Evolutionary conservation across 805 yeast genomes (phyloP), one percentile per base, ranked within the genome.

Genomic region (Kazachstania africana): DNA sequence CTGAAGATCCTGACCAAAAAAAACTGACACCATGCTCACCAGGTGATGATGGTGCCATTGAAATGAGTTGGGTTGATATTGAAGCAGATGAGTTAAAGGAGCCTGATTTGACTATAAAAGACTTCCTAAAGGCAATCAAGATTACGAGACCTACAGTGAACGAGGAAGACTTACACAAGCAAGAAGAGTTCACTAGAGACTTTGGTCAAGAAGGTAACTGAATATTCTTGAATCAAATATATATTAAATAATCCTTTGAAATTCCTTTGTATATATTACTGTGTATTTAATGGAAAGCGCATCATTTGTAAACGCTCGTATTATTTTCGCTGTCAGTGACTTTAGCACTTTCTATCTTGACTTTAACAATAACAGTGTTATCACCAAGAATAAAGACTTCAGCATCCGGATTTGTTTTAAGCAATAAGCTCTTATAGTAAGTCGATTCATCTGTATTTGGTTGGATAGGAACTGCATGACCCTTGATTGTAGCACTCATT

Each of bases 131-230:
- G 58, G 94, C 96, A 2, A 75, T 91, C 35, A 82, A 83, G 57
- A 74, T 78, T 20, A 83, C 94, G 34, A 71, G 96, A 52, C 98
- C 98, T 12, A 91, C 99, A 0, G 97, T 91, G 23, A 91, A 91
- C 50, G 77, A 70, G 27, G 70, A 69, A 8, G 99, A 91, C 54
- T 70, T 91, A 37, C 67, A 63, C 37, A 78, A 78, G 49, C 96
- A 88, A 56, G 73, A 74, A 29, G 80, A 82, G 42, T 91, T 91
- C 52, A 91, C 99, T 0, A 70, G 68, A 27, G 99, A 91, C 59
- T 91, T 91, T 53, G 99, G 98, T 24, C 95, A 88, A 47, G 98
- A 91, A 57, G 99, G 99, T 27, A 84, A 39, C 21, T 39, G 28
- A 27, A 10, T 5, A 19, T n/a, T n/a, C n/a, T n/a, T n/a, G n/a